Percentiles rank a stretch among this genome's conserved stretches.
phyloP scores from a whole-genome alignment of 2,329 filamentous ascomycete species.

The Clathrospora elynae region DNA sequence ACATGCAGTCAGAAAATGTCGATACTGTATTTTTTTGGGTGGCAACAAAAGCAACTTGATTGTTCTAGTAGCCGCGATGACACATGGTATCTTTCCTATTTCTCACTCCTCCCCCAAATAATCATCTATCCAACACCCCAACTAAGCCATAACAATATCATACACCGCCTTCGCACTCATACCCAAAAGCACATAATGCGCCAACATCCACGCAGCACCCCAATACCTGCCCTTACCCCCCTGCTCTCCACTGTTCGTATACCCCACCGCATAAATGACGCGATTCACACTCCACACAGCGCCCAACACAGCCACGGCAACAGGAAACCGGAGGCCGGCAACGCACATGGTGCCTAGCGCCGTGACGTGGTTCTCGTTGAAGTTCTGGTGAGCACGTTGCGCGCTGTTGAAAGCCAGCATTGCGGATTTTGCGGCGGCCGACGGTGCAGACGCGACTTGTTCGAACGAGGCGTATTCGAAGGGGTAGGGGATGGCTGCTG shows the following conservation, averaged over 20 bases:
- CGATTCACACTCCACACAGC: constrained; percentile 58
- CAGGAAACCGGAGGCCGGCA: constrained; percentile 60
- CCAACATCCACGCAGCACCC: constrained; percentile 43
- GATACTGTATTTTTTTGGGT: no score
- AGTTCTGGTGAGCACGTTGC: constrained; percentile 59
- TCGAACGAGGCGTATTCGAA: constrained; percentile 62
- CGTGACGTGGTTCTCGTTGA: constrained; percentile 62
- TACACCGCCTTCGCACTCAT: constrained; percentile 36
- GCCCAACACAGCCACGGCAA: constrained; percentile 53
- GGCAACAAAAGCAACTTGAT: no score
- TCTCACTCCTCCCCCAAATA: no score
- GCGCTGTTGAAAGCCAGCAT: constrained; percentile 54
- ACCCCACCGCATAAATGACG: constrained; percentile 55
- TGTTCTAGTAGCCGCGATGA: no score
- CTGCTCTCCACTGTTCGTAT: constrained; percentile 48
- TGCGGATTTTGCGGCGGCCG: constrained; percentile 49
- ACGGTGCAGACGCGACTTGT: constrained; percentile 47
- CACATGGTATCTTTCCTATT: no score
- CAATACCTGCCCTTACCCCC: constrained; percentile 53
- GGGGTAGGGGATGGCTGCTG: constrained; percentile 62
- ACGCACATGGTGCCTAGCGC: constrained; percentile 59
- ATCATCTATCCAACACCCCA: no score
- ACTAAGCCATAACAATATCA: constrained; percentile 27
- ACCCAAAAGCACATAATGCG: constrained; percentile 38
- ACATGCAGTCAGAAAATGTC: no score